A percentile compares a stretch with the other conserved stretches of the same genome.
These are phyloP conservation scores for Flueggea neowawraea DNA, from an alignment of 441 rosid species.

Conservation along the genomic window DNA sequence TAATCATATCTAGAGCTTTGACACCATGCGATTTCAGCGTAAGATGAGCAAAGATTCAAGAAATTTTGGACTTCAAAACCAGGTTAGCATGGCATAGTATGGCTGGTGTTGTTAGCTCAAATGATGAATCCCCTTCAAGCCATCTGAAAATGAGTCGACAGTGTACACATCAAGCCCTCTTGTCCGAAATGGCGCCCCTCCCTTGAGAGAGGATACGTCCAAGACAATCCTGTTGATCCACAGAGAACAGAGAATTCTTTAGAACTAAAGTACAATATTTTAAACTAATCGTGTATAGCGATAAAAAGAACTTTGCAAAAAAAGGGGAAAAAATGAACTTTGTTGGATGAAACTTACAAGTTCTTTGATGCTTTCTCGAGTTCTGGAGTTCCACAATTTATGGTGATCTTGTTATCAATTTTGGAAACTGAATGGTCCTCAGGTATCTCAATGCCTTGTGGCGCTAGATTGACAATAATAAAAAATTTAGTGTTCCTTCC, in stretches of 20 bases:
- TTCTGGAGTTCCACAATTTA: conserved; percentile 40
- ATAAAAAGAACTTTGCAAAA: neutral
- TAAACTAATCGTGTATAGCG: too few relatives aligned
- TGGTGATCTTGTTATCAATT: conserved; percentile 44
- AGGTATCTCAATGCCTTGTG: conserved; percentile 58
- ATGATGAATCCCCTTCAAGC: conserved; percentile 31
- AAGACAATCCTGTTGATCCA: conserved; percentile 49
- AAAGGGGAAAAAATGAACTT: neutral
- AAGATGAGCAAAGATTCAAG: conserved; percentile 9
- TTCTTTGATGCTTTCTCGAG: conserved; percentile 45
- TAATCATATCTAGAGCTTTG: conserved; percentile 13
- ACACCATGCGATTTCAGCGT: conserved; percentile 2
- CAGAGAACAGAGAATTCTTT: neutral
- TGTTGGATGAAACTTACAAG: conserved; percentile 33
- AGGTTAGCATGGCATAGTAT: conserved; percentile 5
- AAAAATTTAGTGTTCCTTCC: conserved; percentile 3
- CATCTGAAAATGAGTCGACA: conserved; percentile 45
- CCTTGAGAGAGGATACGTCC: conserved; percentile 67
- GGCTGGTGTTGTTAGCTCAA: conserved; percentile 22
- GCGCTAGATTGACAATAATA: conserved; percentile 37
- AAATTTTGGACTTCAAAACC: conserved; percentile 8
- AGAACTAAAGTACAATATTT: too few relatives aligned
- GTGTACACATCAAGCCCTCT: conserved; percentile 61
- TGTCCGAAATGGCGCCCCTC: conserved; percentile 88
- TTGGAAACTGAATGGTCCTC: conserved; percentile 48